Percentiles rank a stretch among this genome's conserved stretches.
These are phyloP conservation scores for Lepidium sativum DNA, from an alignment of 345 rosid species.

Conservation along the genomic window DNA sequence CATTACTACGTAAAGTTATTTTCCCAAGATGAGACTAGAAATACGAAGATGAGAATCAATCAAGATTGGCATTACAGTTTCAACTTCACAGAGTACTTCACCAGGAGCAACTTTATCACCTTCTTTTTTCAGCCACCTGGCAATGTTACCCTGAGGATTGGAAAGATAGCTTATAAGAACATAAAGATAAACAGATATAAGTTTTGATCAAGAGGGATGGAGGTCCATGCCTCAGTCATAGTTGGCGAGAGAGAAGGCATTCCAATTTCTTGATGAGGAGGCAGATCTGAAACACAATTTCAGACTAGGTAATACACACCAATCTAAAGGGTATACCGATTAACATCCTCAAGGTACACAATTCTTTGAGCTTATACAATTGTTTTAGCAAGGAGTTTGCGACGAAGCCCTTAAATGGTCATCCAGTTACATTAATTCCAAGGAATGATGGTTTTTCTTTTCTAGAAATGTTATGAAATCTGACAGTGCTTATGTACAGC, in stretches of 20 bases:
- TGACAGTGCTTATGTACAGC: background rate
- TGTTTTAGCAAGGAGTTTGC: background rate
- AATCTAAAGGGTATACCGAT: background rate
- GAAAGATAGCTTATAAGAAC: conserved; percentile 14
- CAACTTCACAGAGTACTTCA: conserved; percentile 99
- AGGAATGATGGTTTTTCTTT: background rate
- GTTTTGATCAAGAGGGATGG: background rate
- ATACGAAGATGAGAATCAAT: background rate
- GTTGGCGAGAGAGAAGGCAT: conserved; percentile 99
- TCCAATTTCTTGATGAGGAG: conserved; percentile 94
- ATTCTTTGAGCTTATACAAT: background rate
- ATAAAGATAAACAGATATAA: background rate
- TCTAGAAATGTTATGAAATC: background rate
- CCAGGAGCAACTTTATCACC: conserved; percentile 87
- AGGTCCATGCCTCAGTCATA: conserved; percentile 78
- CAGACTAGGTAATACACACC: background rate
- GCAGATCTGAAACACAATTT: conserved; percentile 59
- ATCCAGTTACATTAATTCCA: background rate
- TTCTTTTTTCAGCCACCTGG: conserved; percentile 96
- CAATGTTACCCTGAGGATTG: conserved; percentile 81
- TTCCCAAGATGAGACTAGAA: background rate
- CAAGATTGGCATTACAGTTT: conserved; percentile 54
- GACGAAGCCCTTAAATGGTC: background rate
- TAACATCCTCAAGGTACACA: background rate
- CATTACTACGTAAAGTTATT: too few species aligned